phyloP scores from a whole-genome alignment of 169 alveolate genomes.

The Plasmodium relictum region DNA sequence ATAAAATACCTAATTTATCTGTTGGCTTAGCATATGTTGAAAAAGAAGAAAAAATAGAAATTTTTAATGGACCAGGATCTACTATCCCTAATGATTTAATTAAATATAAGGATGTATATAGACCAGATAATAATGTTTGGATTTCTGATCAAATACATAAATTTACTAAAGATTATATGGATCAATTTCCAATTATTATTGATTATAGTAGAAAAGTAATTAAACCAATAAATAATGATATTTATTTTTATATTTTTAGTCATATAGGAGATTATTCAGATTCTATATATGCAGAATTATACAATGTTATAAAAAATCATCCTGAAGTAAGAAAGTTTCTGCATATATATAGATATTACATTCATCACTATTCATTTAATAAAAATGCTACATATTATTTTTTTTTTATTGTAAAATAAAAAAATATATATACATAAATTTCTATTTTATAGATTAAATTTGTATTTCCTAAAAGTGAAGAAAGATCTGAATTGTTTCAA shows the following conservation, averaged over 20 bases:
- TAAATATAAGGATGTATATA: slow-evolving; percentile 46
- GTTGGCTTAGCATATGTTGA: slow-evolving; percentile 55
- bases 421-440: background rate
- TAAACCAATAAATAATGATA: slow-evolving; percentile 22
- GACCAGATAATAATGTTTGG: slow-evolving; percentile 44
- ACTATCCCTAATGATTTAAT: slow-evolving; percentile 21
- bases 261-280: slow-evolving; percentile 47
- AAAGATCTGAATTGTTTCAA: slow-evolving; percentile 16
- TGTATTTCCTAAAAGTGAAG: slow-evolving; percentile 73
- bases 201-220: slow-evolving; percentile 32
- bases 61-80: slow-evolving; percentile 72
- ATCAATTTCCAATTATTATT: slow-evolving; percentile 53
- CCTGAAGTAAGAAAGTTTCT: slow-evolving; percentile 15
- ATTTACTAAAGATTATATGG: slow-evolving; percentile 54
- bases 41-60: slow-evolving; percentile 40
- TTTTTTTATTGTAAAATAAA: background rate
- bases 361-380: background rate
- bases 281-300: slow-evolving; percentile 32
- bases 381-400: background rate
- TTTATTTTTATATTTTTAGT: slow-evolving; percentile 35
- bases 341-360: background rate
- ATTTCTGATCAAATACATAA: slow-evolving; percentile 26
- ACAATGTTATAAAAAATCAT: slow-evolving; percentile 16
- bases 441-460: slow-evolving; percentile 20
- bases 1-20: slow-evolving; percentile 47